Evolutionary conservation across 257 asterid species (phyloP), one percentile per base, ranked within the genome.

Genomic region (Fraxinus pennsylvanica): DNA sequence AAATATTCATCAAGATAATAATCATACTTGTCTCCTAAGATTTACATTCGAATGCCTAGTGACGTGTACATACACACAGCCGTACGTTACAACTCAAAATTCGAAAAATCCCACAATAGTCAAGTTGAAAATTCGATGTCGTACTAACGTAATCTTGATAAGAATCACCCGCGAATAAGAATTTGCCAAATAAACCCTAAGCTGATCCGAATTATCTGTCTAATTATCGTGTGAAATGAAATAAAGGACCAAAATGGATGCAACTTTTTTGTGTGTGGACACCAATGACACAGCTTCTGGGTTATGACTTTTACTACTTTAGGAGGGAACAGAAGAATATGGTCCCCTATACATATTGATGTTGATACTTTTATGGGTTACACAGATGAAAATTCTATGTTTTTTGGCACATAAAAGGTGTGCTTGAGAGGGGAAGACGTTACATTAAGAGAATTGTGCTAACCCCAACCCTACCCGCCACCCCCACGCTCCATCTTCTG

Each of bases 341-440:
- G 83, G 82, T n/a, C 76, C 82, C 59, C 35, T 19, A 5, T 52
- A 73, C 72, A 70, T 81, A 74, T 77, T 86, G 85, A 84, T 74
- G 83, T 75, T 84, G 88, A 81, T 72, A 66, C 74, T 70, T 65
- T 13, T 71, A 78, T 17, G 7, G 69, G 14, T 39, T n/a, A 39
- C 19, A 61, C 27, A 74, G 3, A 2, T 5, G 38, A 38, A 38
- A 12, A 9, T 33, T 63, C 10, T 25, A 67, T 70, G 5, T 72
- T 38, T 69, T 67, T 76, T 47, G 72, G 33, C 68, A 73, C 71
- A 71, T 65, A 71, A 33, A 68, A 45, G 63, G 73, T 74, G 30
- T 76, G 72, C 15, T 69, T 65, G 45, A 21, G 74, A 38, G 76
- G 29, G 25, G 66, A 63, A 74, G 41, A 63, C 13, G 71, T 39